phyloP scores from a whole-genome alignment of 129 eudicot species.

The Pseudognaphalium luteoalbum region DNA sequence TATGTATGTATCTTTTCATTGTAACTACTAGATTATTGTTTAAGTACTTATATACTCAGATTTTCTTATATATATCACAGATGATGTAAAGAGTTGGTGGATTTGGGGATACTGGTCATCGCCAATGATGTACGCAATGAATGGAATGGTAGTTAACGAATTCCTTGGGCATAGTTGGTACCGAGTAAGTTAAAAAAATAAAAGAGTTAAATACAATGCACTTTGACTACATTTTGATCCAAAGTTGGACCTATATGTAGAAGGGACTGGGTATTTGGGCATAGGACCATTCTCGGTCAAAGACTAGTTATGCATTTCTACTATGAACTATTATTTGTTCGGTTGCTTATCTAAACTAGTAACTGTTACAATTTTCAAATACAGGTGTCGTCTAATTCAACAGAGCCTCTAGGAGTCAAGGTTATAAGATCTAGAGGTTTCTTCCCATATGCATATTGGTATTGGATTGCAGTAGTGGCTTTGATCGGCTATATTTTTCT shows the following conservation, averaged over 20 bases:
- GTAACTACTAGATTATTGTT: not conserved
- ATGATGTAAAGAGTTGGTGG: constrained; percentile 47
- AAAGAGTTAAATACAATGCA: not conserved
- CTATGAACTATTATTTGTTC: too few species aligned
- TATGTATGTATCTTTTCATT: not conserved
- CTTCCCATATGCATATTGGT: constrained; percentile 59
- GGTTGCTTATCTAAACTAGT: too few species aligned
- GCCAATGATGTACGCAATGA: constrained; percentile 59
- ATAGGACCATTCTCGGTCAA: not conserved
- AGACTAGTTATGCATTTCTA: too few species aligned
- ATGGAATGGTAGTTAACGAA: constrained; percentile 49
- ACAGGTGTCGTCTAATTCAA: not conserved
- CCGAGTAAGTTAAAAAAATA: constrained; percentile 23
- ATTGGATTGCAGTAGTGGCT: constrained; percentile 62
- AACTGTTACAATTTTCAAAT: not conserved
- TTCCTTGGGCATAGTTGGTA: constrained; percentile 47
- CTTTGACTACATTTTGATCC: not conserved
- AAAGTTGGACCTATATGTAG: not conserved
- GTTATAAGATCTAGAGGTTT: constrained; percentile 48
- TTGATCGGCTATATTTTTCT: constrained; percentile 45
- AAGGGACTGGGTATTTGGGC: too few species aligned
- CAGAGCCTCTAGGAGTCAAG: not conserved
- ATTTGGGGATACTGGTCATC: constrained; percentile 57
- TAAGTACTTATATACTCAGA: not conserved
- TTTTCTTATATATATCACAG: constrained; percentile 17